Evolutionary conservation across 129 eudicot genomes (phyloP), one percentile per base, ranked within the genome.

Genomic region (Artemisia annua): DNA sequence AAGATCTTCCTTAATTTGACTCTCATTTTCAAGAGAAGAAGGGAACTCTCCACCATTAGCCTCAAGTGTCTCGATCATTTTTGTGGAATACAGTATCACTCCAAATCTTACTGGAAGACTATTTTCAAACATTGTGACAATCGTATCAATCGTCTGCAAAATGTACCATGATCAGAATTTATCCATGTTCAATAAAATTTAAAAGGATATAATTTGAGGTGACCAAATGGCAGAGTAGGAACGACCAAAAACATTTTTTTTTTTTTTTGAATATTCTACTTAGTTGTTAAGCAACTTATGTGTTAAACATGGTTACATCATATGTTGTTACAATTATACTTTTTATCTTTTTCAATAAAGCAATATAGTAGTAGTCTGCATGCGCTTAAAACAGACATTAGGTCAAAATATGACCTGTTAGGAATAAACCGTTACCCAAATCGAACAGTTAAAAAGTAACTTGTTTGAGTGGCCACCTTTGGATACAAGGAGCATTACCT

Each of bases 51-150:
- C 96, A 68, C 87, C 92, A 78, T 77, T 80, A 56, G 81, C 72
- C 79, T 90, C 91, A 54, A 90, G 82, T 75, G 48, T 77, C 85
- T 88, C 79, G 39, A 88, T 79, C 48, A 77, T 80, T 59, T 85
- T 83, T 73, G 82, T 73, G 8, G 99, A 94, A 83, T 87, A 94
- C 73, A 94, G 67, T 71, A 94, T 73, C 60, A 94, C 91, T 14
- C 99, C 99, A 79, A 94, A 90, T 73, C 96, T 86, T 69, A 94
- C 74, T 50, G 99, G 99, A 59, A 86, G 86, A 85, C 83, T 85
- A 66, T 87, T 94, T 87, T 90, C 99, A 72, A 84, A 86, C 83
- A 90, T 68, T 64, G 87, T 80, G 20, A 86, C 61, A 17, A 90
- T 78, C 39, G 56, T 83, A 83, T 94, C 99, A 75, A 85, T 62